These are phyloP conservation scores for Talaromyces thailandensis DNA, from an alignment of 495 filamentous ascomycete species.

Conservation along the genomic window DNA sequence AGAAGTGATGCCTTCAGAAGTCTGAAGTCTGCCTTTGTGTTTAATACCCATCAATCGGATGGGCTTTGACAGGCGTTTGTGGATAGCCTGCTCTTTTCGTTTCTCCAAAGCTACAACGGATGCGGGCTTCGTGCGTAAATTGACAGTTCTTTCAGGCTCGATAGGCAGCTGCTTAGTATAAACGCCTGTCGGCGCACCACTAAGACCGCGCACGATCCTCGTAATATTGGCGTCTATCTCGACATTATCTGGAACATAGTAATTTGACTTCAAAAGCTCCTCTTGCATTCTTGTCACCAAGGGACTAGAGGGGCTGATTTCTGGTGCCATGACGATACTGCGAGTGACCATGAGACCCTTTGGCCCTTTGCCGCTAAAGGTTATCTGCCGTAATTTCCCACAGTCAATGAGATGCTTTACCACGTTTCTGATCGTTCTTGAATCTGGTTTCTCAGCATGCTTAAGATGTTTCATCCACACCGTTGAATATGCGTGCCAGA, in stretches of 20 bases:
- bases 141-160: constrained; percentile 23
- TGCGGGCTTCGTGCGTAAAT: constrained; percentile 31
- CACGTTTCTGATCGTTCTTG: constrained; percentile 39
- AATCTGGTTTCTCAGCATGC: constrained; percentile 38
- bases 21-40: constrained; percentile 5
- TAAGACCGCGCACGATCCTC: constrained; percentile 10
- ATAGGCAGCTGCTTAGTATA: constrained; percentile 13
- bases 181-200: constrained; percentile 9
- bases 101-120: constrained; percentile 21
- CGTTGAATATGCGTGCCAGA: constrained; percentile 61
- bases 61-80: constrained; percentile 18
- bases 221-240: constrained; percentile 22
- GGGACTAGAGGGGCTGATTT: constrained; percentile 39
- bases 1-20: constrained; percentile 14
- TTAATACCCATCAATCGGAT: constrained; percentile 26
- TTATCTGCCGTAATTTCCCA: constrained; percentile 48
- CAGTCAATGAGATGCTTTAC: constrained; percentile 53
- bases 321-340: constrained; percentile 39
- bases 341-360: constrained; percentile 48
- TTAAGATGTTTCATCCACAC: constrained; percentile 46
- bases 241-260: constrained; percentile 25
- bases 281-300: constrained; percentile 42
- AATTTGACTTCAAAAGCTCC: constrained; percentile 35
- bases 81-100: constrained; percentile 17
- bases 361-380: constrained; percentile 51